Evolutionary conservation across 805 yeast species (phyloP).

Genomic region (Zygoascus flipseniorum): DNA sequence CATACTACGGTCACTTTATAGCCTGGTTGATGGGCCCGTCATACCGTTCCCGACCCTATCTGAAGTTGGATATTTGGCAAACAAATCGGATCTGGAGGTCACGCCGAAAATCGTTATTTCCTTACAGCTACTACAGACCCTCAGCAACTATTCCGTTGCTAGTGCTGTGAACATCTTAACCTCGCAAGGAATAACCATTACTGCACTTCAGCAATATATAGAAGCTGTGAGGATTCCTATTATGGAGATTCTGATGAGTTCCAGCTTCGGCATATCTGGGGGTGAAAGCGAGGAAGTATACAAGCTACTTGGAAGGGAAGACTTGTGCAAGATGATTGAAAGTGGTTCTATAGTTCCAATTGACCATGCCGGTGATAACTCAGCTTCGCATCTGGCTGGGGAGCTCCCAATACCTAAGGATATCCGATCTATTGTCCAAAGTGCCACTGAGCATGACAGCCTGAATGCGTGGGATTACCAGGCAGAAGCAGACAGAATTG

Average conservation of each 20-base stretch:
- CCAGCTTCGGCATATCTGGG: background rate
- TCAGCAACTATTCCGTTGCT: slow-evolving; percentile 39
- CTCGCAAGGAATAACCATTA: slow-evolving; percentile 41
- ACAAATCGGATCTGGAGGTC: slow-evolving; percentile 6
- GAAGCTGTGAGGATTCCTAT: slow-evolving; percentile 62
- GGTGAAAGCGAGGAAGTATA: background rate
- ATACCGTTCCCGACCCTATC: slow-evolving; percentile 10
- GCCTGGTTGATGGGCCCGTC: slow-evolving; percentile 36
- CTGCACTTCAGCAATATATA: slow-evolving; percentile 59
- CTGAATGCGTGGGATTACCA: slow-evolving; percentile 62
- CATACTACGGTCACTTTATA: slow-evolving; percentile 45
- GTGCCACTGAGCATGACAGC: slow-evolving; percentile 36
- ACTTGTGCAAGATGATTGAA: slow-evolving; percentile 3
- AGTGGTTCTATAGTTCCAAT: background rate
- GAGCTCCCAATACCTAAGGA: slow-evolving; percentile 22
- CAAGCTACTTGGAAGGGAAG: slow-evolving; percentile 3
- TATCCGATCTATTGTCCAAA: slow-evolving; percentile 33
- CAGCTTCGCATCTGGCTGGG: background rate
- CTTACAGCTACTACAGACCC: slow-evolving; percentile 9
- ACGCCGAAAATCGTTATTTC: slow-evolving; percentile 7
- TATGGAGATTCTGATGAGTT: slow-evolving; percentile 32
- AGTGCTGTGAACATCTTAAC: slow-evolving; percentile 57
- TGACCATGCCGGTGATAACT: background rate
- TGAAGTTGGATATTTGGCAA: slow-evolving; percentile 6
- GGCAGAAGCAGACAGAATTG: slow-evolving; percentile 58